These are phyloP conservation scores for Fusarium cicatricum DNA, from an alignment of 2,329 filamentous ascomycete species.

Conservation along the genomic window DNA sequence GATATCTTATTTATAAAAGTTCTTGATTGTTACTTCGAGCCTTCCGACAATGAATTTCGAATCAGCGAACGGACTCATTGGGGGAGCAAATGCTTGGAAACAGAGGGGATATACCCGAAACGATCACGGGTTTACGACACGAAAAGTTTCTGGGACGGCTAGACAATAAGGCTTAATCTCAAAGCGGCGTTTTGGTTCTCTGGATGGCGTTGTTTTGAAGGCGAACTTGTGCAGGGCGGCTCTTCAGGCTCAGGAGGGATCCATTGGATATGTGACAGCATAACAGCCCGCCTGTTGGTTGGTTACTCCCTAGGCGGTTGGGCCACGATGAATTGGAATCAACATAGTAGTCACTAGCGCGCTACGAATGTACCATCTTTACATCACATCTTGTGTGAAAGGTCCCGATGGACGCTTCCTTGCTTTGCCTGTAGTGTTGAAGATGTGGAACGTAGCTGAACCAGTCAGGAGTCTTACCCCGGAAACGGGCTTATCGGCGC, in stretches of 20 bases:
- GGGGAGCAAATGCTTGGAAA: not conserved
- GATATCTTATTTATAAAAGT: constrained; percentile 29
- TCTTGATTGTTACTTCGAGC: constrained; percentile 16
- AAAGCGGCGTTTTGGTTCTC: constrained; percentile 2
- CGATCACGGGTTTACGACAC: constrained; percentile 2
- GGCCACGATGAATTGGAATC: not conserved
- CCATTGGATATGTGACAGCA: not conserved
- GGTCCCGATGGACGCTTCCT: not conserved
- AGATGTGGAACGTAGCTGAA: not conserved
- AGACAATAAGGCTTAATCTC: constrained; percentile 14
- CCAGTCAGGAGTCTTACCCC: constrained; percentile 16
- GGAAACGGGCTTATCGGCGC: constrained; percentile 1
- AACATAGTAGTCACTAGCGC: not conserved
- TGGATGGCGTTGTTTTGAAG: constrained; percentile 1
- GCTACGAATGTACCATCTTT: constrained; percentile 18
- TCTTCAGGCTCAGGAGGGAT: not conserved
- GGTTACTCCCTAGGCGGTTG: not conserved
- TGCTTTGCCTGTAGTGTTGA: not conserved
- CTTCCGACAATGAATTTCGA: constrained; percentile 2
- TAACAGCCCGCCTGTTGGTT: constrained; percentile 1
- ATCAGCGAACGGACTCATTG: not conserved
- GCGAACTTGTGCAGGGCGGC: not conserved
- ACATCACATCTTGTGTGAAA: constrained; percentile 1
- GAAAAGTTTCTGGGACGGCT: constrained; percentile 11
- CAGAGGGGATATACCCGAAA: constrained; percentile 1